Conservation (phyloP, 116 monocot species). For the Dioscorea cayenensis region DNA sequence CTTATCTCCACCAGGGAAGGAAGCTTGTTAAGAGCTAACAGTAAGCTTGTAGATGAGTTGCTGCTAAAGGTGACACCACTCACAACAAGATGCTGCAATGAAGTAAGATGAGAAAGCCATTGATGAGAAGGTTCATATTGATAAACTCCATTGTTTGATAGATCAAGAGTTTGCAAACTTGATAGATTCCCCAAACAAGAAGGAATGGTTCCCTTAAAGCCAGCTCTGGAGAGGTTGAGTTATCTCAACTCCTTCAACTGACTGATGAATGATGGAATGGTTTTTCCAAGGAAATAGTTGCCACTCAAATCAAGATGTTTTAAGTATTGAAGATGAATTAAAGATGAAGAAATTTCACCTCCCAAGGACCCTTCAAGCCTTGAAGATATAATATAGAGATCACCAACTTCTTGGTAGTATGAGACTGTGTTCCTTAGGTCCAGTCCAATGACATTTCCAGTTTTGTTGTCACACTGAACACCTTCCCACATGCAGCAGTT, state of each 20-base stretch:
- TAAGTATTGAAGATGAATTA: slow-evolving; percentile 14
- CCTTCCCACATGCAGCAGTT: slow-evolving; percentile 23
- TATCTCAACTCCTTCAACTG: slow-evolving; percentile 12
- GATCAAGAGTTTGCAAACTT: slow-evolving; percentile 12
- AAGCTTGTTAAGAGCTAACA: slow-evolving; percentile 17
- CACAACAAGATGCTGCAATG: slow-evolving; percentile 20
- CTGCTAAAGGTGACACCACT: not conserved
- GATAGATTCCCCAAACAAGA: slow-evolving; percentile 31
- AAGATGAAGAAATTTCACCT: slow-evolving; percentile 19
- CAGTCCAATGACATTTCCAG: slow-evolving; percentile 14
- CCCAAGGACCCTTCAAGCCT: not conserved
- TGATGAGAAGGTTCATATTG: not conserved
- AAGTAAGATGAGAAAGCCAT: slow-evolving; percentile 19
- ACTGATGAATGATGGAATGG: slow-evolving; percentile 25
- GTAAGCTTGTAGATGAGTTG: not conserved
- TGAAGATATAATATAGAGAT: too few relatives aligned
- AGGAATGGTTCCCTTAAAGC: slow-evolving; percentile 21
- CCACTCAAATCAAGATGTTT: slow-evolving; percentile 19
- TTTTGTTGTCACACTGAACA: slow-evolving; percentile 9
- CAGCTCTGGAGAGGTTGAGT: slow-evolving; percentile 21
- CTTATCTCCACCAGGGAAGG: slow-evolving; percentile 11
- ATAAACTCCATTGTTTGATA: not conserved
- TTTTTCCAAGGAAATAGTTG: slow-evolving; percentile 13
- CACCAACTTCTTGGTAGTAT: too few relatives aligned
- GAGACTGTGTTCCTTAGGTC: not conserved